Conservation (phyloP, 2,329 filamentous ascomycete species). For the Trichocomaceae sp. region DNA sequence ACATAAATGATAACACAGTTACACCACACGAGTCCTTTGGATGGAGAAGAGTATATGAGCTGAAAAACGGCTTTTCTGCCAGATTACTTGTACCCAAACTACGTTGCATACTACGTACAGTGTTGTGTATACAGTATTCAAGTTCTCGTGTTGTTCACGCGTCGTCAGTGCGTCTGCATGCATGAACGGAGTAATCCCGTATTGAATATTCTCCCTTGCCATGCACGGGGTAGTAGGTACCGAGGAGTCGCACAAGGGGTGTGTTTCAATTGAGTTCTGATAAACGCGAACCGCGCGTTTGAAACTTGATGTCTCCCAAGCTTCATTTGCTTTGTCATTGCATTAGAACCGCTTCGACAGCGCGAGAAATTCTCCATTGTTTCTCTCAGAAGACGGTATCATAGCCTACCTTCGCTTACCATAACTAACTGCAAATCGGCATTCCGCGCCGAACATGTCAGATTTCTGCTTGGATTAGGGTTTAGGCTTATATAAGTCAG, state of each 20-base stretch:
- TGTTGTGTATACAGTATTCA: not conserved
- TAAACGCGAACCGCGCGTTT: conserved; percentile 15
- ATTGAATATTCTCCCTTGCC: not conserved
- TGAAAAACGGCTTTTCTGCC: not conserved
- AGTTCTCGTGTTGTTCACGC: not conserved
- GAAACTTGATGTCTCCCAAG: conserved; percentile 12
- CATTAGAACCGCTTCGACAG: not conserved
- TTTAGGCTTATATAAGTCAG: no score
- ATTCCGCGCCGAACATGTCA: no score
- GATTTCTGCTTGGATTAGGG: no score
- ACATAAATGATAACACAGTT: no score
- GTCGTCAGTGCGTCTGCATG: not conserved
- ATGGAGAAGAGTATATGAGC: not conserved
- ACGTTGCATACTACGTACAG: not conserved
- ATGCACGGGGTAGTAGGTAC: not conserved
- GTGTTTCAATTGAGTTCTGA: conserved; percentile 12
- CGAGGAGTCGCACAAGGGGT: not conserved
- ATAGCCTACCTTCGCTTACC: no score
- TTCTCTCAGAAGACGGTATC: no score
- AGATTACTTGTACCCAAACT: not conserved
- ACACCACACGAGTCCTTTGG: not conserved
- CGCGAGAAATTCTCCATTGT: not conserved
- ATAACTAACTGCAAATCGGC: no score
- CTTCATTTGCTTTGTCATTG: not conserved
- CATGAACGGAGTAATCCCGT: not conserved